A percentile compares a stretch with the other conserved stretches of the same genome.
phyloP scores from a whole-genome alignment of 345 rosid genomes.

The Excoecaria cochinchinensis region DNA sequence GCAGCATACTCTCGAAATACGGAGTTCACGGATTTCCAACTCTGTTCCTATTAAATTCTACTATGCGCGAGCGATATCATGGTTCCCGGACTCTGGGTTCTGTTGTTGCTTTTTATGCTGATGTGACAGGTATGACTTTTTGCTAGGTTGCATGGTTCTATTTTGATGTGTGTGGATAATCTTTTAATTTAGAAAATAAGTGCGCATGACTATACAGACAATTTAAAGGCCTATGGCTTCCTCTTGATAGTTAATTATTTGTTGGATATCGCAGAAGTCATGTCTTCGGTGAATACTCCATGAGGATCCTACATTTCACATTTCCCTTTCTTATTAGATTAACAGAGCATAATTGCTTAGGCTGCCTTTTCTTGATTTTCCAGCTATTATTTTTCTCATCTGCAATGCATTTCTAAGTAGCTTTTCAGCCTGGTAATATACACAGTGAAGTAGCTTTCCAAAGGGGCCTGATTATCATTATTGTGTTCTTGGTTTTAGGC shows the following conservation, averaged over 20 bases:
- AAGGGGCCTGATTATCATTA: constrained; percentile 7
- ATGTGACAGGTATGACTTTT: constrained; percentile 56
- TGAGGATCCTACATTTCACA: not conserved
- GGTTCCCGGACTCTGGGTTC: constrained; percentile 68
- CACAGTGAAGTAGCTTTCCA: constrained; percentile 1
- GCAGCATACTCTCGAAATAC: constrained; percentile 87
- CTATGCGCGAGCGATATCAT: constrained; percentile 29
- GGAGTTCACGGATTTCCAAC: constrained; percentile 95
- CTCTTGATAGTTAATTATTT: not conserved
- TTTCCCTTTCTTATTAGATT: not conserved
- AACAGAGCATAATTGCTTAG: not conserved
- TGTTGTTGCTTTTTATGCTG: constrained; percentile 66
- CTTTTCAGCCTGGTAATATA: not conserved
- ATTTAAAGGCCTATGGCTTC: not conserved
- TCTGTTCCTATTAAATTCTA: no score
- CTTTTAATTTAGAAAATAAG: not conserved
- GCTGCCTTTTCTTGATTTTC: not conserved
- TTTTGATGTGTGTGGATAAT: not conserved
- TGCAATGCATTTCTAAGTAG: not conserved
- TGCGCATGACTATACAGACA: not conserved
- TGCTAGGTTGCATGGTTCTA: not conserved
- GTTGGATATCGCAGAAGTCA: not conserved
- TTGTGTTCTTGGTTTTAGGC: constrained; percentile 40
- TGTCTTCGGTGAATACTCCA: not conserved
- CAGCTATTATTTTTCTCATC: not conserved